A percentile compares a stretch with the other conserved stretches of the same genome.
These are phyloP conservation scores for Podila verticillata DNA, from an alignment of 192 early-diverging fungal species.

Conservation along the genomic window DNA sequence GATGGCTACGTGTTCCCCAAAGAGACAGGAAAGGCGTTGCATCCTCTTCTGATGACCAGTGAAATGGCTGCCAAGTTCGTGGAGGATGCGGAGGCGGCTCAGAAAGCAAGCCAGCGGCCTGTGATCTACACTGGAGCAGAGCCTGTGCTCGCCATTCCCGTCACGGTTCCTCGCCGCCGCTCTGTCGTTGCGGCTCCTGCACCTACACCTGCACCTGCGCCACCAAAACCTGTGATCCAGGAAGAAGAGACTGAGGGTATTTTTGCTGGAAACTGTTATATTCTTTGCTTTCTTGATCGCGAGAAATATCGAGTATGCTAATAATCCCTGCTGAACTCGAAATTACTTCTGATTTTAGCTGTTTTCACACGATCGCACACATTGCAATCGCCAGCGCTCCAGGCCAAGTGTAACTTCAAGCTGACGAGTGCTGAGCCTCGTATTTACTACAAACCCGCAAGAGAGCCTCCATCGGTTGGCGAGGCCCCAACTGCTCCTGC, in stretches of 20 bases:
- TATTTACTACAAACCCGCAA: slow-evolving; percentile 44
- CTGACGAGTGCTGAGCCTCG: slow-evolving; percentile 36
- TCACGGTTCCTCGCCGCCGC: slow-evolving; percentile 6
- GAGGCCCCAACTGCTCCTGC: neutral
- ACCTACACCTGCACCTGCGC: neutral
- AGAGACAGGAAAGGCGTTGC: slow-evolving; percentile 33
- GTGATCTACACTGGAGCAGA: slow-evolving; percentile 27
- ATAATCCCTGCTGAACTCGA: no score
- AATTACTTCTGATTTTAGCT: neutral
- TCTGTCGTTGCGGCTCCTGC: neutral
- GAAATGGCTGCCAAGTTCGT: slow-evolving; percentile 24
- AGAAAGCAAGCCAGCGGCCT: slow-evolving; percentile 25
- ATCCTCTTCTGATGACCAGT: slow-evolving; percentile 25
- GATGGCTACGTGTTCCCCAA: slow-evolving; percentile 30
- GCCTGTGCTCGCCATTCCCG: neutral
- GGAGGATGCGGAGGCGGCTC: slow-evolving; percentile 28
- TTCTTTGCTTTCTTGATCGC: no score
- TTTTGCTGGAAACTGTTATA: no score
- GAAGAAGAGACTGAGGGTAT: no score
- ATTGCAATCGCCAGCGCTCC: slow-evolving; percentile 15
- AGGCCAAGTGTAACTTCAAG: slow-evolving; percentile 29
- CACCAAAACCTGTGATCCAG: no score
- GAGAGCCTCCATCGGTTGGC: slow-evolving; percentile 15
- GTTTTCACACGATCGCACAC: slow-evolving; percentile 18
- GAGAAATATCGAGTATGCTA: no score